These are phyloP conservation scores for Monosporascus sp. DNA, from an alignment of 2,329 filamentous ascomycete genomes.

Conservation along the genomic window DNA sequence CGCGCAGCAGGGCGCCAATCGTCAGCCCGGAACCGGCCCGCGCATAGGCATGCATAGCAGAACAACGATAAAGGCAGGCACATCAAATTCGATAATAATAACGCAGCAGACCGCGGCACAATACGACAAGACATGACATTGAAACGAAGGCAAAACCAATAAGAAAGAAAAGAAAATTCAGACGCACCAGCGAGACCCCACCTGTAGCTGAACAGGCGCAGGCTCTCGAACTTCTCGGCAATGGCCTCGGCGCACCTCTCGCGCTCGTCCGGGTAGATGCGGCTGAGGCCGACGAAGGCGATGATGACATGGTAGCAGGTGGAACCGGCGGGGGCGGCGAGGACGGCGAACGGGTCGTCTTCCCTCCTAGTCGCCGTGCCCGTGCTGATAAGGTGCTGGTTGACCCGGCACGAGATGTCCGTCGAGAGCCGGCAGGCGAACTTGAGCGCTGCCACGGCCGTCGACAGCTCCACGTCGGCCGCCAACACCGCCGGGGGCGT, in stretches of 20 bases:
- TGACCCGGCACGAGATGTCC: conserved; percentile 29
- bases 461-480: conserved; percentile 15
- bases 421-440: conserved; percentile 30
- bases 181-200: conserved; percentile 30
- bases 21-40: neutral
- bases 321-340: conserved; percentile 26
- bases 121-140: neutral
- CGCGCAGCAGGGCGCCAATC: neutral
- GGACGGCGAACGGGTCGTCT: conserved; percentile 16
- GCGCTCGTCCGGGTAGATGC: conserved; percentile 25
- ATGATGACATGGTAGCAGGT: conserved; percentile 28
- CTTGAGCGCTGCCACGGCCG: conserved; percentile 24
- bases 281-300: conserved; percentile 19
- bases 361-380: neutral
- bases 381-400: conserved; percentile 14
- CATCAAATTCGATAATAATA: too few species aligned
- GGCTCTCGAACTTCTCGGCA: conserved; percentile 28
- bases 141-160: neutral
- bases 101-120: too few species aligned
- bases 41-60: too few species aligned
- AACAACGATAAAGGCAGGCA: too few species aligned
- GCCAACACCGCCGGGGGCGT: conserved; percentile 8
- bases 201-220: conserved; percentile 26
- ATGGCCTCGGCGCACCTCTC: conserved; percentile 22
- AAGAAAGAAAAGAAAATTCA: neutral